Conservation (phyloP, 345 rosid genomes). For the Xanthoceras sorbifolium region DNA sequence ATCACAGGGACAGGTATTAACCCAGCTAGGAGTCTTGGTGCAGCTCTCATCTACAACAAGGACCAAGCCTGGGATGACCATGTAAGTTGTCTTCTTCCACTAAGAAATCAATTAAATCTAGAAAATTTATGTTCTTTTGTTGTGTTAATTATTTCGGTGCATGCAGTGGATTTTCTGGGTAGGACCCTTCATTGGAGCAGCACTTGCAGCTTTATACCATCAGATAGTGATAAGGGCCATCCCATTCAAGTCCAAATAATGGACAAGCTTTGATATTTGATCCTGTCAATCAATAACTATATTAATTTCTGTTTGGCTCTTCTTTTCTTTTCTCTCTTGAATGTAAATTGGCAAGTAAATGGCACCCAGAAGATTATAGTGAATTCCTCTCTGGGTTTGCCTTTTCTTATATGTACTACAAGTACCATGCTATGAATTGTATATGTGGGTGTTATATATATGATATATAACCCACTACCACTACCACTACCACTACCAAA, state of each 20-base stretch:
- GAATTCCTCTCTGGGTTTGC: background rate
- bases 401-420: background rate
- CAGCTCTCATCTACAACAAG: slow-evolving; percentile 51
- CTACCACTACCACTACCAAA: too few species aligned
- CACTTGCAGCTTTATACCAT: slow-evolving; percentile 45
- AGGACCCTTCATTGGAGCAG: slow-evolving; percentile 48
- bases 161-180: slow-evolving; percentile 52
- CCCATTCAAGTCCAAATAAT: slow-evolving; percentile 36
- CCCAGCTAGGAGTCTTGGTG: slow-evolving; percentile 57
- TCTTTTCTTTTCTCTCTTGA: background rate
- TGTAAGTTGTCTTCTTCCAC: slow-evolving; percentile 21
- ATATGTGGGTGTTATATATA: too few species aligned
- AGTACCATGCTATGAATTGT: background rate
- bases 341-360: background rate
- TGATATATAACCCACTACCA: too few species aligned
- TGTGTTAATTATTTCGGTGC: background rate
- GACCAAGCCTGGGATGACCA: slow-evolving; percentile 49
- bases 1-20: slow-evolving; percentile 54
- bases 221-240: slow-evolving; percentile 46
- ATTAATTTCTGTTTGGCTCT: background rate
- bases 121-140: too few species aligned
- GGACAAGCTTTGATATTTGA: background rate
- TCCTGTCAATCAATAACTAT: background rate
- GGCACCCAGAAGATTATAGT: background rate
- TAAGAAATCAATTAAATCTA: too few species aligned